Conservation (phyloP, 169 alveolate genomes). For the Eimeria tenella region DNA sequence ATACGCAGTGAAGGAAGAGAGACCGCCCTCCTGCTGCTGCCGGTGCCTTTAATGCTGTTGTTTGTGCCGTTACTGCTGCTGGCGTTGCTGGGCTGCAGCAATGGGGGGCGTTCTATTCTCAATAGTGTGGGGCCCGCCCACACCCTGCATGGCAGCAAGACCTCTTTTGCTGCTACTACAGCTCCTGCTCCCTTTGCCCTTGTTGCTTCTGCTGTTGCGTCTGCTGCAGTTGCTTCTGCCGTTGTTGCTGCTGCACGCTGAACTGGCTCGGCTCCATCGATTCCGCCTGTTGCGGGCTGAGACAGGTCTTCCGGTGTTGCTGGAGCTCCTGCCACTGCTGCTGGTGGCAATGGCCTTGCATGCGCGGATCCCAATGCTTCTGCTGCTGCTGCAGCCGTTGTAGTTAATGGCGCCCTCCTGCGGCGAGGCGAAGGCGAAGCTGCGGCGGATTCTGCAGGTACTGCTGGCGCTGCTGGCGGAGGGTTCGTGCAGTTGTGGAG, state of each 20-base stretch:
- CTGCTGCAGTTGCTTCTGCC: not conserved
- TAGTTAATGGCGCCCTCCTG: too few species aligned
- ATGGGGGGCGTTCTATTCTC: not conserved
- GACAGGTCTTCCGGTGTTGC: not conserved
- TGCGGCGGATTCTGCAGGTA: not conserved
- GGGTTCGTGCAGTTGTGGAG: not conserved
- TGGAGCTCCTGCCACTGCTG: not conserved
- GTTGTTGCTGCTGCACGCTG: not conserved
- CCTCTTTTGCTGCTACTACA: not conserved
- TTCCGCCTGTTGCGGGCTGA: not conserved
- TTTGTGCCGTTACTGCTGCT: not conserved
- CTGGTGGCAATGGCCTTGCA: too few species aligned
- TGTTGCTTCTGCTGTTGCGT: not conserved
- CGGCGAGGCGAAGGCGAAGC: not conserved
- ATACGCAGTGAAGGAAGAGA: conserved; percentile 11
- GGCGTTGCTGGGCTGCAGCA: not conserved
- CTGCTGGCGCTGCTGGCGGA: not conserved
- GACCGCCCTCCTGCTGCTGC: conserved; percentile 25
- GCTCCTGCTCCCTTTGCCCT: not conserved
- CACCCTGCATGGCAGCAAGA: not conserved
- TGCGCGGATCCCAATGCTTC: not conserved
- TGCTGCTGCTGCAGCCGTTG: not conserved
- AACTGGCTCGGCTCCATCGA: not conserved
- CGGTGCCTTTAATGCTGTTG: not conserved
- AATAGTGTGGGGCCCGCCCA: conserved; percentile 1